These are phyloP conservation scores for Pistacia atlantica DNA, from an alignment of 345 rosid species.

Conservation along the genomic window DNA sequence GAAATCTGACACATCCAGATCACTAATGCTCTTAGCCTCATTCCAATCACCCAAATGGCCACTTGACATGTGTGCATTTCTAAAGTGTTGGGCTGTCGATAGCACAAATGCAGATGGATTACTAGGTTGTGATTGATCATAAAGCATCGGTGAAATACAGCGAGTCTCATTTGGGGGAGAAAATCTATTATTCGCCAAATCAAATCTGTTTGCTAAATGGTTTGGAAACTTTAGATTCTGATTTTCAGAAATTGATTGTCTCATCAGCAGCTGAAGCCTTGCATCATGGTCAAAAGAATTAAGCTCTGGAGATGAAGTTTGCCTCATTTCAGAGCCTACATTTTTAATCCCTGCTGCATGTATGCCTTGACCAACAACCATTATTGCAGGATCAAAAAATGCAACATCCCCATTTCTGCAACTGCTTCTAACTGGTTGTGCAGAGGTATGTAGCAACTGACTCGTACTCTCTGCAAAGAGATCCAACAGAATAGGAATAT, in stretches of 20 bases:
- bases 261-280: constrained; percentile 38
- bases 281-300: constrained; percentile 37
- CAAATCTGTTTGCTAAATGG: neutral
- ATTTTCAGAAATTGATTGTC: constrained; percentile 34
- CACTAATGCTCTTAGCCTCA: constrained; percentile 31
- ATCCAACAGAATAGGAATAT: constrained; percentile 2
- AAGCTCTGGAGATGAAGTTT: constrained; percentile 24
- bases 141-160: constrained; percentile 28
- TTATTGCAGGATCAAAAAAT: constrained; percentile 52
- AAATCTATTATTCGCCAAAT: constrained; percentile 29
- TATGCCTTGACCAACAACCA: constrained; percentile 43
- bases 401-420: constrained; percentile 36
- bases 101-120: constrained; percentile 31
- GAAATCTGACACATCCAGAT: constrained; percentile 34
- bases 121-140: constrained; percentile 33
- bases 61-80: constrained; percentile 32
- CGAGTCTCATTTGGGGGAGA: constrained; percentile 35
- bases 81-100: constrained; percentile 34
- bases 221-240: constrained; percentile 35
- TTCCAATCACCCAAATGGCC: constrained; percentile 52
- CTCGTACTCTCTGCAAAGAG: constrained; percentile 33
- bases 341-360: constrained; percentile 29
- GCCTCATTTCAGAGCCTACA: constrained; percentile 34
- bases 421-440: constrained; percentile 25
- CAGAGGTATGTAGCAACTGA: constrained; percentile 31